Evolutionary conservation across 371 early-diverging fungal species (phyloP).

Genomic region (Mortierella sp.): DNA sequence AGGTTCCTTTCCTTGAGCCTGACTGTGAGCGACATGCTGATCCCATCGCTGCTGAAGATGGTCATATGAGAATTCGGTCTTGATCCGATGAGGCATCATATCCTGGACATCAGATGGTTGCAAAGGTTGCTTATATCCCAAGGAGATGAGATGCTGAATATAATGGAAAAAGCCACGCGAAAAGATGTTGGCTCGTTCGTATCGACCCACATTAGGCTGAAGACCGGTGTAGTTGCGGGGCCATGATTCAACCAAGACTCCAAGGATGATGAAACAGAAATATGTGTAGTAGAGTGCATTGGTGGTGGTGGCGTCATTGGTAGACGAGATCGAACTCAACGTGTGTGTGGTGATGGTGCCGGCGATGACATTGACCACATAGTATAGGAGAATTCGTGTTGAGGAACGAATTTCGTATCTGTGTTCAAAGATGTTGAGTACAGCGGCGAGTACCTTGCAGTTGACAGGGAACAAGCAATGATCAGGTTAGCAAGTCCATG

Average conservation of each 20-base stretch:
- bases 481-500: not conserved
- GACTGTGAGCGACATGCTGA: not conserved
- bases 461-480: not conserved
- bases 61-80: constrained; percentile 13
- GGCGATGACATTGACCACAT: constrained; percentile 18
- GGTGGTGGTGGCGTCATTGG: not conserved
- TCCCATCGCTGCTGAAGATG: constrained; percentile 16
- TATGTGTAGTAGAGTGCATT: not conserved
- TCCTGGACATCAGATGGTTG: constrained; percentile 10
- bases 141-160: constrained; percentile 29
- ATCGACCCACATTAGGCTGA: constrained; percentile 10
- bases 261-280: constrained; percentile 9
- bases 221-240: constrained; percentile 23
- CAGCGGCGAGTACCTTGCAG: constrained; percentile 4
- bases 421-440: constrained; percentile 30
- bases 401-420: constrained; percentile 41
- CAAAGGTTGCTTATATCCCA: constrained; percentile 25
- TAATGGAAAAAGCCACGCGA: constrained; percentile 32
- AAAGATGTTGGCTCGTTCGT: constrained; percentile 32
- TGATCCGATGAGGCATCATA: constrained; percentile 26
- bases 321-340: constrained; percentile 6
- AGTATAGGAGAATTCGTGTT: constrained; percentile 30
- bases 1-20: not conserved
- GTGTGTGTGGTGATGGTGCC: constrained; percentile 36
- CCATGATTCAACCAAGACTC: constrained; percentile 23